Conservation (phyloP, 331 rosid species). For the Phaseolus coccineus region DNA sequence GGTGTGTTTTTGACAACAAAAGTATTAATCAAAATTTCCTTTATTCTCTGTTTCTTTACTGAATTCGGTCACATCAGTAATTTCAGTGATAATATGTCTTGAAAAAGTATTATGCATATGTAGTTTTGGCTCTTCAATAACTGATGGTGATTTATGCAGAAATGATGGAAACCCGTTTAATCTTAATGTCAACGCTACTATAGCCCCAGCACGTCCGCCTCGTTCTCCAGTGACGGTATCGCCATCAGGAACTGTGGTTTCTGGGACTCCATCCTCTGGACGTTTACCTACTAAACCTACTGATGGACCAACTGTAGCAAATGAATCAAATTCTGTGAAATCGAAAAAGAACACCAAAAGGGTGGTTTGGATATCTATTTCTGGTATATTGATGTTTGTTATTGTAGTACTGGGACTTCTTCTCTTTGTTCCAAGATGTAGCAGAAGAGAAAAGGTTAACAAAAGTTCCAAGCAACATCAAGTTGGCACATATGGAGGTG, state of each 20-base stretch:
- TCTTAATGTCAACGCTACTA: conserved; percentile 53
- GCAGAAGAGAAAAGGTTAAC: conserved; percentile 59
- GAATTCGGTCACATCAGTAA: conserved; percentile 34
- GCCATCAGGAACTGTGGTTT: conserved; percentile 58
- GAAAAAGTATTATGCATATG: neutral
- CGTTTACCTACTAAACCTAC: conserved; percentile 63
- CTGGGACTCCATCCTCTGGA: conserved; percentile 65
- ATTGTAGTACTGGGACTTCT: conserved; percentile 61
- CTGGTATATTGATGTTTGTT: conserved; percentile 60
- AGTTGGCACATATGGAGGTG: conserved; percentile 73
- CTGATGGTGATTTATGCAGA: conserved; percentile 61
- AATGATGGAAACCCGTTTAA: conserved; percentile 88
- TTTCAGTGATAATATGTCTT: neutral
- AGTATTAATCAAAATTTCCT: neutral
- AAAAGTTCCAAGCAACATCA: conserved; percentile 66
- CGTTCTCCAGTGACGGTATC: conserved; percentile 56
- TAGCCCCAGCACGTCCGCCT: conserved; percentile 65
- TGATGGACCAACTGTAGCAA: conserved; percentile 68
- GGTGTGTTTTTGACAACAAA: neutral
- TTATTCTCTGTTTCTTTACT: conserved; percentile 13
- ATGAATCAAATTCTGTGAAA: conserved; percentile 66
- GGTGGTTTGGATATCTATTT: conserved; percentile 85
- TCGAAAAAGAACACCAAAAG: conserved; percentile 57
- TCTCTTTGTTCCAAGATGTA: conserved; percentile 73
- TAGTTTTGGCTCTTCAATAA: conserved; percentile 37